These are phyloP conservation scores for Penicillium desertorum DNA, from an alignment of 495 filamentous ascomycete species.

Conservation along the genomic window DNA sequence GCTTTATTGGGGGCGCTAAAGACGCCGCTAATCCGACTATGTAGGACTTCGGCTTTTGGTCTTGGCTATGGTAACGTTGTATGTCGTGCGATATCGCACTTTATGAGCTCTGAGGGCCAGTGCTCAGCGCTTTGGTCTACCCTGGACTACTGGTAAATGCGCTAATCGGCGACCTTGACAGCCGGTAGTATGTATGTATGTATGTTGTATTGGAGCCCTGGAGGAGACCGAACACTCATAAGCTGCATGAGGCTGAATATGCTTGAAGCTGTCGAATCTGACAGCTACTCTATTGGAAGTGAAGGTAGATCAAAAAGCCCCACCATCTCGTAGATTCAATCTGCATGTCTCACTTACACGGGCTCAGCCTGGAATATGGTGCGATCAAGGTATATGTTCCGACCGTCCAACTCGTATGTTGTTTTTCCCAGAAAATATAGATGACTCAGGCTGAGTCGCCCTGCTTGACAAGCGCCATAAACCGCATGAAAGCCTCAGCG, in stretches of 20 bases:
- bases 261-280: slow-evolving; percentile 7
- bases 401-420: slow-evolving; percentile 3
- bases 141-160: not conserved
- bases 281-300: slow-evolving; percentile 7
- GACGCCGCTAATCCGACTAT: not conserved
- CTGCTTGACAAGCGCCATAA: slow-evolving; percentile 39
- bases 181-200: not conserved
- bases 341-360: slow-evolving; percentile 11
- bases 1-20: slow-evolving; percentile 9
- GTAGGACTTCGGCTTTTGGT: not conserved
- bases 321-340: not conserved
- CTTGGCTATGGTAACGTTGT: slow-evolving; percentile 10
- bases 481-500: slow-evolving; percentile 45
- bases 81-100: not conserved
- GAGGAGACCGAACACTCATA: not conserved
- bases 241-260: not conserved
- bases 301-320: slow-evolving; percentile 2
- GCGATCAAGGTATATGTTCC: not conserved
- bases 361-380: not conserved
- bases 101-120: not conserved
- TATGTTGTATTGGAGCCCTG: not conserved
- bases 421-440: not conserved
- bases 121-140: not conserved
- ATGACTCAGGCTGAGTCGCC: slow-evolving; percentile 13
- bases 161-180: not conserved